Conservation (phyloP, 148 eudicot genomes). For the Amaranthus cruentus region DNA sequence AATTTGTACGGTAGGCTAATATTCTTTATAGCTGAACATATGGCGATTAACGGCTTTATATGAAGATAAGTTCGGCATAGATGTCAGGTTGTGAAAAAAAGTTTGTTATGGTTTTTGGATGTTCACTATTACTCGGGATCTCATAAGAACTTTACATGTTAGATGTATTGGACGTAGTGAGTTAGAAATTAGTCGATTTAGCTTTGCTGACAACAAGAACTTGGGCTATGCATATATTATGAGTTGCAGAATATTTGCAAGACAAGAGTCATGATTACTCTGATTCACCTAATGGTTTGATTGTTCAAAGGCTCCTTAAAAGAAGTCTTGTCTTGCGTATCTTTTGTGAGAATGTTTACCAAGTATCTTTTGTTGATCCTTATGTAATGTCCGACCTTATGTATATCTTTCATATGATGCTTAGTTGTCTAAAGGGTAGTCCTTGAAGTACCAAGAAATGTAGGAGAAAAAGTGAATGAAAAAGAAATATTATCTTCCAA, state of each 20-base stretch:
- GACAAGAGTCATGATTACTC: not conserved
- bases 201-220: not conserved
- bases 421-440: no score
- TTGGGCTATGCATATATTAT: not conserved
- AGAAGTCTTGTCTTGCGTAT: not conserved
- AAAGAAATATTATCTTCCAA: not conserved
- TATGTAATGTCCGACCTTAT: no score
- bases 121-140: not conserved
- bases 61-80: not conserved
- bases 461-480: not conserved
- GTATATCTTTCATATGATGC: no score
- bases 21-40: not conserved
- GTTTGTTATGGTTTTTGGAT: not conserved
- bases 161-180: not conserved
- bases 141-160: not conserved
- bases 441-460: not conserved
- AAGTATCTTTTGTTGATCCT: no score
- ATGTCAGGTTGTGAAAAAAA: not conserved
- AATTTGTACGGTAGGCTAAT: no score
- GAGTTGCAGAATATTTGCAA: not conserved
- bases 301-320: not conserved
- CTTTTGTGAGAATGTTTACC: no score
- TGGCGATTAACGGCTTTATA: not conserved
- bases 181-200: not conserved
- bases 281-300: not conserved